These are phyloP conservation scores for Telopea speciosissima DNA, from an alignment of 177 flowering plant species.

Conservation along the genomic window DNA sequence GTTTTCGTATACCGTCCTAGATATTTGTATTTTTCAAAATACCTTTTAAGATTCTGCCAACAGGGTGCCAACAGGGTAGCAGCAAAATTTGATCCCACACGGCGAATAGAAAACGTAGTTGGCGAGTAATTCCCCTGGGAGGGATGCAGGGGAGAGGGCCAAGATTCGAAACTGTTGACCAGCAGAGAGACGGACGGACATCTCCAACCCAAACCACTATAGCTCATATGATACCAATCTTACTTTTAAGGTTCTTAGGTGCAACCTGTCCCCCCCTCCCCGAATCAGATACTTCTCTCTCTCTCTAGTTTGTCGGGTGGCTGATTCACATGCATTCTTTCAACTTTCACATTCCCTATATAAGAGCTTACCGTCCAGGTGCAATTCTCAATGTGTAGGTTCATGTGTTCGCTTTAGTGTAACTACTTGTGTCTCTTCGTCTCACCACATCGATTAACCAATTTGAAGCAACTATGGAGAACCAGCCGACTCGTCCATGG, in stretches of 20 bases:
- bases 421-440: background rate
- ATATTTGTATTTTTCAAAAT: no score
- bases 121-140: no score
- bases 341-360: no score
- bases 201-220: background rate
- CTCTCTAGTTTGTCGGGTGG: background rate
- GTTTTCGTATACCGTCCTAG: no score
- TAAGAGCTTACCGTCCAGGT: background rate
- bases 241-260: background rate
- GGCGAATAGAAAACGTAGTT: no score
- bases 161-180: background rate
- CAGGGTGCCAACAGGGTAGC: no score
- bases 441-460: background rate
- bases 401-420: background rate
- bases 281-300: conserved; percentile 1
- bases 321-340: background rate
- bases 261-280: background rate
- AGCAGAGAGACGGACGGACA: conserved; percentile 1
- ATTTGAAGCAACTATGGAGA: conserved; percentile 19
- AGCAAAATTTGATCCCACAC: no score
- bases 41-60: no score
- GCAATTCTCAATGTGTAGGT: background rate
- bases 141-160: no score
- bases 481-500: conserved; percentile 44
- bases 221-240: background rate